These are phyloP conservation scores for Xylaria sp. DNA, from an alignment of 2,329 filamentous ascomycete genomes.

Conservation along the genomic window DNA sequence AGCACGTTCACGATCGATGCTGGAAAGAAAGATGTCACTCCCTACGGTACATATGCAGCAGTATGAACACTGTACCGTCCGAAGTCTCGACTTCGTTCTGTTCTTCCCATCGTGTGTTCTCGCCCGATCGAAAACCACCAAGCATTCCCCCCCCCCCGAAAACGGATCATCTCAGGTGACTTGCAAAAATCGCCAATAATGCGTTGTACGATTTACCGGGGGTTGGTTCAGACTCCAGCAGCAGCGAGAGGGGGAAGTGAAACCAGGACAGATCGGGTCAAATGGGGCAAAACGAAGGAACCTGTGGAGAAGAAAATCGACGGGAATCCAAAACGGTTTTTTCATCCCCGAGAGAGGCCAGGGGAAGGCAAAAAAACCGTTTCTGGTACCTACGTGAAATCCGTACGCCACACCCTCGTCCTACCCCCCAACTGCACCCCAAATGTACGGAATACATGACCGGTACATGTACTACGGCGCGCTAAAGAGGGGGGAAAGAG, in stretches of 20 bases:
- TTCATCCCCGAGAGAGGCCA: not conserved
- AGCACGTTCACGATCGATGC: not conserved
- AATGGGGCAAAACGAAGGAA: not conserved
- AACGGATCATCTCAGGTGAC: not conserved
- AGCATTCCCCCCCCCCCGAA: not conserved
- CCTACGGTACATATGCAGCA: not conserved
- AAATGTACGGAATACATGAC: not conserved
- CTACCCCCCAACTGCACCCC: not conserved
- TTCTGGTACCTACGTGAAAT: not conserved
- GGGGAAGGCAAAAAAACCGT: not conserved
- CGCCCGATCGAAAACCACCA: not conserved
- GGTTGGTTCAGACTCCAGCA: too few species aligned
- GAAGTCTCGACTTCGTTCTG: not conserved
- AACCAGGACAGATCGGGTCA: not conserved
- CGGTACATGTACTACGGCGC: not conserved
- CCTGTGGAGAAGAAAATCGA: not conserved
- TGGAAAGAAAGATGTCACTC: too few species aligned
- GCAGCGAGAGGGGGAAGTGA: not conserved
- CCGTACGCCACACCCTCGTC: too few species aligned
- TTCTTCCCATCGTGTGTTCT: not conserved
- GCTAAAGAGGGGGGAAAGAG: too few species aligned
- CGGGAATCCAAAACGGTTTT: not conserved
- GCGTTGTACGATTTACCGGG: too few species aligned
- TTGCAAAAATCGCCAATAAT: not conserved
- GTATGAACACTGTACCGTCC: not conserved